Conservation (phyloP, 2,329 filamentous ascomycete genomes). For the Colletotrichum kahawae region DNA sequence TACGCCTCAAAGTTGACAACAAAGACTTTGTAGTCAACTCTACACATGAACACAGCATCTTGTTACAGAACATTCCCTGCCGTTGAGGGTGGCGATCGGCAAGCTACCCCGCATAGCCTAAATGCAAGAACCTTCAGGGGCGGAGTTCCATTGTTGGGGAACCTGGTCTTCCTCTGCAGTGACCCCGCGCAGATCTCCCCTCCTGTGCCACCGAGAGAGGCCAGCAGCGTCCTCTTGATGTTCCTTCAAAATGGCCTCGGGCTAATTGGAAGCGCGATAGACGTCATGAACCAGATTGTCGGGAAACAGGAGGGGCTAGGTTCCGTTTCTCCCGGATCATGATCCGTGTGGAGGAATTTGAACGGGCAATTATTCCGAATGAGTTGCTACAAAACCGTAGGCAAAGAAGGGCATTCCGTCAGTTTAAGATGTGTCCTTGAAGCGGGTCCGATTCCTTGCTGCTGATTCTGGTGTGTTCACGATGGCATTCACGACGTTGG, state of each 20-base stretch:
- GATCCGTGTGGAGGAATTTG: conserved; percentile 12
- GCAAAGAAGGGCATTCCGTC: too few species aligned
- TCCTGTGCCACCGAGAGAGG: background rate
- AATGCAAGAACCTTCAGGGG: background rate
- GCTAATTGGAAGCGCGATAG: background rate
- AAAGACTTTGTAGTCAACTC: too few species aligned
- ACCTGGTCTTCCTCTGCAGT: background rate
- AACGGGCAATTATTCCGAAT: background rate
- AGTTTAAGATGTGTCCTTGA: background rate
- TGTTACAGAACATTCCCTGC: too few species aligned
- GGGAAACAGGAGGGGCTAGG: background rate
- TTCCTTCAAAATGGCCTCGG: background rate
- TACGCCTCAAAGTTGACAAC: too few species aligned
- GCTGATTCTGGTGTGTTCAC: background rate
- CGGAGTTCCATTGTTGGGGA: background rate
- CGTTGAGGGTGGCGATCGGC: background rate
- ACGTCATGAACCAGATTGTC: background rate
- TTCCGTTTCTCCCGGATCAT: background rate
- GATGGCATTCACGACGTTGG: background rate
- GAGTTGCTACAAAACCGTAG: conserved; percentile 6
- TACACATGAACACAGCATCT: too few species aligned
- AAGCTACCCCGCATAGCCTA: background rate
- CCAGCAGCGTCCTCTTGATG: background rate
- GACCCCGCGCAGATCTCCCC: background rate
- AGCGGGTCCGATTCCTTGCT: background rate